These are phyloP conservation scores for Pterocarpus macrocarpus DNA, from an alignment of 306 rosid species.

Conservation along the genomic window DNA sequence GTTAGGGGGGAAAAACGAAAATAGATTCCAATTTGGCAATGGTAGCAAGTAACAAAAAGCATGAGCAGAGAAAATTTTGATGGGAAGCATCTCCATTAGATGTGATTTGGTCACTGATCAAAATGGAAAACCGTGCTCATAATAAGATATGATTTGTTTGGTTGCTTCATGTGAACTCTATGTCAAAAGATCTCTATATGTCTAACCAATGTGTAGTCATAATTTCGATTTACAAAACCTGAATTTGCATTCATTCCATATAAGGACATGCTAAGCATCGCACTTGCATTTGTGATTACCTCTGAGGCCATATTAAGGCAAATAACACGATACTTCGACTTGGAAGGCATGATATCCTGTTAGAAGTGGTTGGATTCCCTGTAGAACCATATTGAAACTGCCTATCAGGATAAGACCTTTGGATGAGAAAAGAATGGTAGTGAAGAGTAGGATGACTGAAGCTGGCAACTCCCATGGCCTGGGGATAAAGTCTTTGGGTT, in stretches of 20 bases:
- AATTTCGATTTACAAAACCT: not conserved
- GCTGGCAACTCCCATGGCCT: not conserved
- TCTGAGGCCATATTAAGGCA: not conserved
- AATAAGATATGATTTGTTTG: not conserved
- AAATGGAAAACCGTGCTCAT: not conserved
- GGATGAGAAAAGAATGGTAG: not conserved
- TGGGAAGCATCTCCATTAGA: not conserved
- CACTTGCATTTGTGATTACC: not conserved
- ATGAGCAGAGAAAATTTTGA: not conserved
- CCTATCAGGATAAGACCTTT: not conserved
- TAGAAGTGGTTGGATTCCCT: slow-evolving; percentile 4
- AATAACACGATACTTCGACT: not conserved
- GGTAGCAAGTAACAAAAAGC: too few relatives aligned
- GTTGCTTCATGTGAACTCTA: not conserved
- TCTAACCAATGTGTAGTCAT: not conserved
- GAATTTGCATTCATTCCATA: not conserved
- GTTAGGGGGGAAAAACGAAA: not conserved
- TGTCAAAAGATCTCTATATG: not conserved
- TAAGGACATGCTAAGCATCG: not conserved
- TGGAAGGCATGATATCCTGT: not conserved
- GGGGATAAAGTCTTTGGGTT: not conserved
- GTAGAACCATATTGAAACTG: slow-evolving; percentile 3
- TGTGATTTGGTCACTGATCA: not conserved
- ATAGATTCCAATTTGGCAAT: not conserved
- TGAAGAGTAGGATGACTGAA: not conserved